Percentiles rank a stretch among this genome's conserved stretches.
Conservation (phyloP, 768 basidiomycete species). For the Collybia nuda region DNA sequence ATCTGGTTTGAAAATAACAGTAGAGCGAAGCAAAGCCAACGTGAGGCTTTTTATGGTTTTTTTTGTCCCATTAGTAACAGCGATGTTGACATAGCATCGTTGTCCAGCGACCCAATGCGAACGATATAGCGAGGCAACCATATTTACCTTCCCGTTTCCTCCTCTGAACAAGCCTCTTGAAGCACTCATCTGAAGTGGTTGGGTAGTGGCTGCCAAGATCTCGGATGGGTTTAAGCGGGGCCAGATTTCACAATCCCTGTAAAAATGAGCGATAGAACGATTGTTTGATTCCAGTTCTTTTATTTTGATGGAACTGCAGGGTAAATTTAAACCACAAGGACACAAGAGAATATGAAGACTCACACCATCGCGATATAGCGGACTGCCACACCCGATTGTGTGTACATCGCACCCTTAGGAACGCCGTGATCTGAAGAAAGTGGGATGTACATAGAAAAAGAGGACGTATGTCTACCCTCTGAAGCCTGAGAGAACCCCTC, state of each 20-base stretch:
- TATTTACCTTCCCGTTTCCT: conserved; percentile 60
- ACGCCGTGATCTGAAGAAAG: conserved; percentile 47
- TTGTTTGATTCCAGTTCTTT: conserved; percentile 59
- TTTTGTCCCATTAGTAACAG: conserved; percentile 65
- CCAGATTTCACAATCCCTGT: conserved; percentile 79
- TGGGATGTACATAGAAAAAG: conserved; percentile 72
- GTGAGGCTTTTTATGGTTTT: conserved; percentile 66
- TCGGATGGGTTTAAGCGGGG: conserved; percentile 65
- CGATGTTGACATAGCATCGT: conserved; percentile 64
- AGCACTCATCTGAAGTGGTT: conserved; percentile 57
- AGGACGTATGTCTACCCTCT: conserved; percentile 68
- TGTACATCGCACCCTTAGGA: conserved; percentile 57
- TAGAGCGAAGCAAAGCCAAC: conserved; percentile 64
- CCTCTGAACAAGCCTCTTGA: conserved; percentile 60
- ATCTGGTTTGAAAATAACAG: conserved; percentile 62
- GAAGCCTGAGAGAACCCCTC: conserved; percentile 64
- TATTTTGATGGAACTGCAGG: conserved; percentile 67
- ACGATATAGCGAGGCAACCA: conserved; percentile 71
- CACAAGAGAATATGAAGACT: conserved; percentile 25
- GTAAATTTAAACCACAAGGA: conserved; percentile 2
- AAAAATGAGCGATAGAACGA: conserved; percentile 86
- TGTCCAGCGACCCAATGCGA: conserved; percentile 83
- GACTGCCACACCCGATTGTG: conserved; percentile 61
- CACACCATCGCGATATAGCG: conserved; percentile 83
- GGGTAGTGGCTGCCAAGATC: conserved; percentile 58